phyloP scores from a whole-genome alignment of 805 yeast genomes.

The Ascoidea rubescens region DNA sequence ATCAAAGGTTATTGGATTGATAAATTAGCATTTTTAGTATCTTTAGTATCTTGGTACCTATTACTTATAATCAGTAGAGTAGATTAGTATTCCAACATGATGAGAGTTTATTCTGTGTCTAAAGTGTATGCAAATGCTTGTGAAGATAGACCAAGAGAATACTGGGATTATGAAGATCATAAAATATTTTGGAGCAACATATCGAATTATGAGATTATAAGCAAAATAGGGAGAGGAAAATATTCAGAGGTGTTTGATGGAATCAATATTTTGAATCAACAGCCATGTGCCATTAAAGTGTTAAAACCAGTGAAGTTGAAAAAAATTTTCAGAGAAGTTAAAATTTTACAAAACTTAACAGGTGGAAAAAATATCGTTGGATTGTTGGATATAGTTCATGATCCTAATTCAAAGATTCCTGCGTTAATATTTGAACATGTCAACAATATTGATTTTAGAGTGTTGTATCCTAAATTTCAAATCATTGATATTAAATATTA shows the following conservation, averaged over 20 bases:
- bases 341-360: slow-evolving; percentile 70
- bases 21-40: no score
- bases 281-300: slow-evolving; percentile 74
- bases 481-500: slow-evolving; percentile 69
- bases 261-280: slow-evolving; percentile 43
- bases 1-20: no score
- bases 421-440: slow-evolving; percentile 79
- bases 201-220: slow-evolving; percentile 65
- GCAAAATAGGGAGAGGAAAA: slow-evolving; percentile 84
- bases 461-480: slow-evolving; percentile 68
- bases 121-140: slow-evolving; percentile 77
- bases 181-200: slow-evolving; percentile 20
- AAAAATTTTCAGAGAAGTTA: slow-evolving; percentile 84
- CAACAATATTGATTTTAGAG: slow-evolving; percentile 75
- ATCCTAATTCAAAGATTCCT: slow-evolving; percentile 74
- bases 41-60: no score
- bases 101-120: slow-evolving; percentile 38
- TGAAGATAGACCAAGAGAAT: slow-evolving; percentile 57
- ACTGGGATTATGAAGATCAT: slow-evolving; percentile 47
- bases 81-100: not conserved
- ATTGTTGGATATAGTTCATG: slow-evolving; percentile 75
- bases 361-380: slow-evolving; percentile 75
- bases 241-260: slow-evolving; percentile 92
- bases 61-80: no score
- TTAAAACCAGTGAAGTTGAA: slow-evolving; percentile 87